Percentiles rank a stretch among this genome's conserved stretches.
These are phyloP conservation scores for Cercospora sp. DNA, from an alignment of 2,329 filamentous ascomycete species.

Conservation along the genomic window DNA sequence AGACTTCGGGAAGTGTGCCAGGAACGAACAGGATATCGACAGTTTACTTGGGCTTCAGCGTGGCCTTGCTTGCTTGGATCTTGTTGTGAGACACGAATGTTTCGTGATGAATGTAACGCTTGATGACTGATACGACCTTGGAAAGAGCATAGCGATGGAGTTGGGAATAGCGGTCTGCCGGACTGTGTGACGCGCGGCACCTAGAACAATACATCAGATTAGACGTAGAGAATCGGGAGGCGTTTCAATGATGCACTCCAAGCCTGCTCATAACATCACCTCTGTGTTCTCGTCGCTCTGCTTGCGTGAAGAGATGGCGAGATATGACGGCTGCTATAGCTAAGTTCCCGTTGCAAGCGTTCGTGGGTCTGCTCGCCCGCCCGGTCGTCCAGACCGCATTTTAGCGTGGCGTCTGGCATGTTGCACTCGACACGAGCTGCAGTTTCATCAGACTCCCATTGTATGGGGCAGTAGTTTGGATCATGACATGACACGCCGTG, in stretches of 20 bases:
- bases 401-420: conserved; percentile 1
- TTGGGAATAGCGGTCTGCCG: conserved; percentile 4
- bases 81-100: conserved; percentile 22
- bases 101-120: conserved; percentile 16
- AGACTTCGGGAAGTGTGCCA: conserved; percentile 17
- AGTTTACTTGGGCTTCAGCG: conserved; percentile 18
- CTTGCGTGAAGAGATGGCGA: background rate
- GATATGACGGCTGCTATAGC: background rate
- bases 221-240: background rate
- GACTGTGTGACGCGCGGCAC: background rate
- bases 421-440: conserved; percentile 10
- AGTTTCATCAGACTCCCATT: conserved; percentile 2
- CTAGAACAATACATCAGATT: background rate
- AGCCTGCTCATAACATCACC: background rate
- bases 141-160: conserved; percentile 15
- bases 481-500: conserved; percentile 1
- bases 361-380: background rate
- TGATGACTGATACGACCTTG: conserved; percentile 15
- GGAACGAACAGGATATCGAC: conserved; percentile 16
- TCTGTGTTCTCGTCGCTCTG: background rate
- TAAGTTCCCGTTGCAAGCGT: background rate
- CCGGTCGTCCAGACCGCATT: conserved; percentile 6
- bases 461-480: background rate
- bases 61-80: conserved; percentile 22
- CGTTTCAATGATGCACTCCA: background rate